These are phyloP conservation scores for Trametes meyenii DNA, from an alignment of 768 basidiomycete species.

Conservation along the genomic window DNA sequence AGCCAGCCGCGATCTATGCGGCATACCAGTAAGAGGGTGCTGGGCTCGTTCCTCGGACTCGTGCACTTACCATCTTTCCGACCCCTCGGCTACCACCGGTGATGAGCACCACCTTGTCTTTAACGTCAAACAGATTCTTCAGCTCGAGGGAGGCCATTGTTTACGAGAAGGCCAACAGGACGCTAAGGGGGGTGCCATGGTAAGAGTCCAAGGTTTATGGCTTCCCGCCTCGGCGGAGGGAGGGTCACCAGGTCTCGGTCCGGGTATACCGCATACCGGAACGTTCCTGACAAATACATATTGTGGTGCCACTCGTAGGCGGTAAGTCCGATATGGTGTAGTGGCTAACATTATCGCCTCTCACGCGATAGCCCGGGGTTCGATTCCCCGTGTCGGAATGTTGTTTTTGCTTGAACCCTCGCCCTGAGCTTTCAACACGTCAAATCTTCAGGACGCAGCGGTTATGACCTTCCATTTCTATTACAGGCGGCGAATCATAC, in stretches of 20 bases:
- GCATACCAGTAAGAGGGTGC: not conserved
- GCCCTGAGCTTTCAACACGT: too few relatives aligned
- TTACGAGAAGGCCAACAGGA: not conserved
- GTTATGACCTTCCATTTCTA: too few relatives aligned
- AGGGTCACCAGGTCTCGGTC: constrained; percentile 1
- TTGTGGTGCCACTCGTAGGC: too few relatives aligned
- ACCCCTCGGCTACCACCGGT: constrained; percentile 71
- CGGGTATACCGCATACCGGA: constrained; percentile 1
- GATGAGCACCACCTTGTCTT: constrained; percentile 57
- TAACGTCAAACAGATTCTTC: constrained; percentile 50
- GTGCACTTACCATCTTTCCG: constrained; percentile 57
- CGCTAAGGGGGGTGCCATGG: not conserved
- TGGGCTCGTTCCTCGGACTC: not conserved
- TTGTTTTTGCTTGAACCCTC: not conserved
- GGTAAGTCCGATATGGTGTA: constrained; percentile 13
- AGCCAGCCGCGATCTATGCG: constrained; percentile 61
- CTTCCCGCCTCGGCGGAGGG: constrained; percentile 19
- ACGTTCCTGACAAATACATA: too few relatives aligned
- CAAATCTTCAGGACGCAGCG: not conserved
- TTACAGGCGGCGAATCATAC: too few relatives aligned
- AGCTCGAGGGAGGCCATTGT: constrained; percentile 43
- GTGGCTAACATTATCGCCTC: constrained; percentile 15
- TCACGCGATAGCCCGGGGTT: constrained; percentile 13
- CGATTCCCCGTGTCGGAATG: constrained; percentile 11
- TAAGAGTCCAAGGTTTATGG: not conserved